A percentile compares a stretch with the other conserved stretches of the same genome.
Conservation (phyloP, 2,329 filamentous ascomycete species). For the Scedosporium boydii region DNA sequence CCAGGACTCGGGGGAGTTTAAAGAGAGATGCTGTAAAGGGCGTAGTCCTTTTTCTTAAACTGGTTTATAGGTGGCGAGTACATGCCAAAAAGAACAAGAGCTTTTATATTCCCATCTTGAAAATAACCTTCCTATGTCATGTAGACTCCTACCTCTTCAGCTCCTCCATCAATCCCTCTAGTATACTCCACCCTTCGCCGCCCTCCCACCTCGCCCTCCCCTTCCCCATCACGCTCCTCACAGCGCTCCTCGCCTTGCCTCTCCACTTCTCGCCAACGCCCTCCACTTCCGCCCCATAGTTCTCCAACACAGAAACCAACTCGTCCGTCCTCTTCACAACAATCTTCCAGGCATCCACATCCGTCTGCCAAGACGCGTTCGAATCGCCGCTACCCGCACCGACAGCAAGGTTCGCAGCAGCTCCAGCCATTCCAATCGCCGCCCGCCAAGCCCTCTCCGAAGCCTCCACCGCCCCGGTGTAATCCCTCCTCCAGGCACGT, state of each 20-base stretch:
- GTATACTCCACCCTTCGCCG: conserved; percentile 53
- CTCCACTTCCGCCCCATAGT: conserved; percentile 57
- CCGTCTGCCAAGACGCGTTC: conserved; percentile 34
- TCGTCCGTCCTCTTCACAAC: conserved; percentile 73
- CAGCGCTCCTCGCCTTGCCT: conserved; percentile 76
- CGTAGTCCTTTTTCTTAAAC: no score
- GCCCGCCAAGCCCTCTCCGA: conserved; percentile 87
- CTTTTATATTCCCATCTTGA: neutral
- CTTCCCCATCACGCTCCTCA: conserved; percentile 74
- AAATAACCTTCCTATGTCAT: neutral
- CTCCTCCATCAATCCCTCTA: conserved; percentile 48
- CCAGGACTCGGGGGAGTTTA: no score
- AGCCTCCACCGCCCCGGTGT: conserved; percentile 64
- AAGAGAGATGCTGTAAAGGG: no score
- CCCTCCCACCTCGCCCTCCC: conserved; percentile 79
- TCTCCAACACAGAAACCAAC: conserved; percentile 75
- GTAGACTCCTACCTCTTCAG: conserved; percentile 26
- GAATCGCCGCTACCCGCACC: neutral
- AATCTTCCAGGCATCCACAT: conserved; percentile 55
- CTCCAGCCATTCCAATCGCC: conserved; percentile 22
- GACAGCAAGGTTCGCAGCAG: neutral
- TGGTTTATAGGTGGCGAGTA: no score
- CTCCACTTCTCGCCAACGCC: conserved; percentile 73
- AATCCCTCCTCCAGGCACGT: conserved; percentile 63
- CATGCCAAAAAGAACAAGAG: neutral